phyloP scores from a whole-genome alignment of 768 basidiomycete genomes.

The Leccinum longicurvipes region DNA sequence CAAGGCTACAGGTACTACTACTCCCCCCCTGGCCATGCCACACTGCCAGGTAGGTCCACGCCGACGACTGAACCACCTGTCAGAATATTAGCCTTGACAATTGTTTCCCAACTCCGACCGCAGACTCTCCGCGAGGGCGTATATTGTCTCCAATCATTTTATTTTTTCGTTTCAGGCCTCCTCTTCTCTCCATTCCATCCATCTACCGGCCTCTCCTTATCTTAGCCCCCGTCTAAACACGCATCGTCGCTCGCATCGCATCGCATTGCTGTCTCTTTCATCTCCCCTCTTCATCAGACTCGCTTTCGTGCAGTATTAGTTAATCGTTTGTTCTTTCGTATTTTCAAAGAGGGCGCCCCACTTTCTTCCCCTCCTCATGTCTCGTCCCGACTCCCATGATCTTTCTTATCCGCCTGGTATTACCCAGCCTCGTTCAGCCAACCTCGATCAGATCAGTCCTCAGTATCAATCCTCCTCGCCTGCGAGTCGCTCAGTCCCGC shows the following conservation, averaged over 20 bases:
- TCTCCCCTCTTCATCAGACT: slow-evolving; percentile 12
- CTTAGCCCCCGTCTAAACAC: slow-evolving; percentile 33
- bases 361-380: slow-evolving; percentile 33
- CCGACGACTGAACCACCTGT: slow-evolving; percentile 8
- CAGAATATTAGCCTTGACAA: slow-evolving; percentile 18
- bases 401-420: slow-evolving; percentile 36
- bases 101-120: slow-evolving; percentile 31
- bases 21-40: background rate
- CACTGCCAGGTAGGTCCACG: background rate
- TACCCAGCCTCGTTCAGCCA: slow-evolving; percentile 22
- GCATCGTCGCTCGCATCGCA: slow-evolving; percentile 26
- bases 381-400: slow-evolving; percentile 42
- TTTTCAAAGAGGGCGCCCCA: slow-evolving; percentile 20
- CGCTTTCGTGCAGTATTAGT: slow-evolving; percentile 30
- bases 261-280: slow-evolving; percentile 34
- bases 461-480: slow-evolving; percentile 14
- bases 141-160: slow-evolving; percentile 26
- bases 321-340: slow-evolving; percentile 26
- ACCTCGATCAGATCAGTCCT: slow-evolving; percentile 26
- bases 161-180: slow-evolving; percentile 26
- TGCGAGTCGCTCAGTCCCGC: slow-evolving; percentile 5
- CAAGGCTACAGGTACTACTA: slow-evolving; percentile 1
- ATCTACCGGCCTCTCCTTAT: slow-evolving; percentile 19
- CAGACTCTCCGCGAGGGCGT: slow-evolving; percentile 30
- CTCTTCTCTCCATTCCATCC: slow-evolving; percentile 10